Evolutionary conservation across 129 eudicot genomes (phyloP), one percentile per base, ranked within the genome.

Genomic region (Kitagawia praeruptora): DNA sequence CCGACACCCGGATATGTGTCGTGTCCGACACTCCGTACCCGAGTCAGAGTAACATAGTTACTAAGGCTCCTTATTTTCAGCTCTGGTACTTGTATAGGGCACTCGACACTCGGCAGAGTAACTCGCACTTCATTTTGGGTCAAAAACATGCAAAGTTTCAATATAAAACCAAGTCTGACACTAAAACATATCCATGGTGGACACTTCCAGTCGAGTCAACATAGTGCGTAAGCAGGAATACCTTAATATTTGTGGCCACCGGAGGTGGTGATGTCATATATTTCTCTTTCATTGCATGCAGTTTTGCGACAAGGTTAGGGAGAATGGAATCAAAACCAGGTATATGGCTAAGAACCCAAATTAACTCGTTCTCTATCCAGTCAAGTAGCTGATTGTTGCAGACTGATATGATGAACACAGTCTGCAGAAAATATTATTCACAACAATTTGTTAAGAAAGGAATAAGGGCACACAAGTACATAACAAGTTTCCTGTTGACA

Each of bases 301-400:
- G 89, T 82, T 96, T 96, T 10, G 88, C 79, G 38, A 90, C 82
- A 16, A 92, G 75, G 75, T 41, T 53, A 23, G 99, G 99, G 44
- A 92, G 79, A 64, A 88, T 82, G 21, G 93, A 81, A 76, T 90
- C 83, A 75, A 96, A 80, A 67, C 95, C 97, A 40, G 99, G 99
- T 51, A 96, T 48, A 84, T 84, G 85, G 87, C 98, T 89, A 51
- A 90, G 89, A 81, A 90, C 82, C 97, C 97, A 80, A 67, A 96
- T 85, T 44, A 96, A 78, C 84, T 96, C 93, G 23, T 92, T 96
- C 83, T 96, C 99, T 21, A 96, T 81, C 97, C 97, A 96, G 74
- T 90, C 83, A 31, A 96, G 91, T 66, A 96, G 98, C 82, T 96
- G 99, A 83, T 96, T 96, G 80, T 96, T 96, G 92, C 99, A 96